Base-by-base conservation (phyloP, 2,329 filamentous ascomycete species). In the Tolypocladium ovalisporum region DNA sequence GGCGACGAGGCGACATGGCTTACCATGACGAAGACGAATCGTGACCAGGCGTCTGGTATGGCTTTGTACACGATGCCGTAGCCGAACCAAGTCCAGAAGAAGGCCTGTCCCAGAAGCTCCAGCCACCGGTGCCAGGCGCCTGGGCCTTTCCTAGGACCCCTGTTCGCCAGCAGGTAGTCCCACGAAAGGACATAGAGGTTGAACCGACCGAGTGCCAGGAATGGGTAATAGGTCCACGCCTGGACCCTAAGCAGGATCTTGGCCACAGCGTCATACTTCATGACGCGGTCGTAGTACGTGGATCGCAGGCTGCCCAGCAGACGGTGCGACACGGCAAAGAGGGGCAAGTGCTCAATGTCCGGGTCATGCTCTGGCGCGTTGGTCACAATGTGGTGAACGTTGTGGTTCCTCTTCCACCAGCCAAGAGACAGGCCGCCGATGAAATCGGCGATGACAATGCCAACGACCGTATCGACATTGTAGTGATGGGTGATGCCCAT, bases 361-460 rank as follows among this genome's bases (percentile, higher is more conserved):
- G 94, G 93, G 69, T 97, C 93, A 69, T 97, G 93, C 71, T 97
- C 94, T 17, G 92, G 89, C 49, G 88, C 88, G 71, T 97, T 97
- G 22, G 94, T 97, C 55, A 97, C 88, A 64, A 97, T 91, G 68
- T 97, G 93, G 69, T 97, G 93, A 10, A 97, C 91, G 67, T 97
- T 97, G 73, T 97, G 93, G 69, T 86, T 97, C 60, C 85, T 82
- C 74, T 97, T 97, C 93, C 94, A 99, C 94, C 94, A 99, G 51
- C 93, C 90, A 56, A 96, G 75, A 32, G 90, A 96, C 37, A 99
- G 74, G 0, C 94, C 94, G 40, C 94, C 94, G 24, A 94, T 76
- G 65, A 88, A 97, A 70, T 96, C 88, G 56, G 92, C 91, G 66
- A 97, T 88, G 62, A 96, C 75, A 67, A 97, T 96, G 54, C 90